Evolutionary conservation across 805 yeast genomes (phyloP).

Genomic region (Starmera dryadoides): DNA sequence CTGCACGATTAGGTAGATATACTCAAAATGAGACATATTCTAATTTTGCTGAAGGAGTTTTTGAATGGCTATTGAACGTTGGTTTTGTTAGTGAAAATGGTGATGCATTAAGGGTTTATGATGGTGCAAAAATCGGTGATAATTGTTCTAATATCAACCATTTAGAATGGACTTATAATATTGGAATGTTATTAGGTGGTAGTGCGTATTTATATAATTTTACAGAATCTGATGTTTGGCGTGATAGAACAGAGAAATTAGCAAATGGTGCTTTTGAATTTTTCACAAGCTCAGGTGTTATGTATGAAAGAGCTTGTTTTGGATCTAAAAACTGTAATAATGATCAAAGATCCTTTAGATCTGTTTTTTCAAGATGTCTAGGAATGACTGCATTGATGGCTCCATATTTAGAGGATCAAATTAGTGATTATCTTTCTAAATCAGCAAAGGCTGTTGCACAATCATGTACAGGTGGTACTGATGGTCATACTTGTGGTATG

Average conservation of each 20-base stretch:
- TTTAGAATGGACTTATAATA: conserved; percentile 62
- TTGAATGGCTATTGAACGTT: conserved; percentile 53
- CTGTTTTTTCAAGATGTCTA: conserved; percentile 56
- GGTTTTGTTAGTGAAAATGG: conserved; percentile 31
- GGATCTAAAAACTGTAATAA: conserved; percentile 48
- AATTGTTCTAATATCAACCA: conserved; percentile 42
- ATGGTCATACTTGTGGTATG: conserved; percentile 70
- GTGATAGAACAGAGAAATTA: conserved; percentile 35
- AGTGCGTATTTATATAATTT: conserved; percentile 61
- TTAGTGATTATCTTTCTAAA: conserved; percentile 33
- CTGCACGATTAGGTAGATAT: conserved; percentile 58
- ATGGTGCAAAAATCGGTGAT: conserved; percentile 49
- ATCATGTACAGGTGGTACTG: conserved; percentile 67
- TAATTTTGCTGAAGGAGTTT: conserved; percentile 47
- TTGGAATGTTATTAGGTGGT: conserved; percentile 61
- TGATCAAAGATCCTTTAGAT: conserved; percentile 72
- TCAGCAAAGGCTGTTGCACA: conserved; percentile 65
- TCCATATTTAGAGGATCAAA: conserved; percentile 38
- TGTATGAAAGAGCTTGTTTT: conserved; percentile 62
- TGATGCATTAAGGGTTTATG: conserved; percentile 35
- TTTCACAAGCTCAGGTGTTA: conserved; percentile 43
- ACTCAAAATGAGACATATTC: conserved; percentile 47
- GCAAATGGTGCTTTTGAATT: conserved; percentile 39
- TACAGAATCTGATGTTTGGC: conserved; percentile 48
- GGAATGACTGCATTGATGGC: conserved; percentile 50